A percentile compares a stretch with the other conserved stretches of the same genome.
Evolutionary conservation across 106 monocot genomes (phyloP).

Genomic region (Amphibolis antarctica): DNA sequence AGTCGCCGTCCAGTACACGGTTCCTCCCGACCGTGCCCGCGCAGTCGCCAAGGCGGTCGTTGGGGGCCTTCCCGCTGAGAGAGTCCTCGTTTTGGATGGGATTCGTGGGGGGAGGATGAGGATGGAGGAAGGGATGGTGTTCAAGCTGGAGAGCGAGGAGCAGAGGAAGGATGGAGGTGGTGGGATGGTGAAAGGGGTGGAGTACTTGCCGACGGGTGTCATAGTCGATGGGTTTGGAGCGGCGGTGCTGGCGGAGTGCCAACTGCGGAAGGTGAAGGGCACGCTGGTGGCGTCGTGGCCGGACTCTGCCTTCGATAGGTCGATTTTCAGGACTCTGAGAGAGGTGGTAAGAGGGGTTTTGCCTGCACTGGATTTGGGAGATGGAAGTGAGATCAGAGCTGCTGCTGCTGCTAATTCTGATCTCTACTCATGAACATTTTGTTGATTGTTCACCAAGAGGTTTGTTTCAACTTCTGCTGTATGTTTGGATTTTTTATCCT

Average conservation of each 20-base stretch:
- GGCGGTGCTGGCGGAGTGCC: slow-evolving; percentile 49
- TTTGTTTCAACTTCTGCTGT: no score
- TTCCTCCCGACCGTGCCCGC: slow-evolving; percentile 37
- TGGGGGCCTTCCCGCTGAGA: slow-evolving; percentile 20
- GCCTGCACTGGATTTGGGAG: not conserved
- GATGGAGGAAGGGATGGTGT: slow-evolving; percentile 34
- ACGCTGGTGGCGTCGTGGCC: slow-evolving; percentile 59
- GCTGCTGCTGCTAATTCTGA: slow-evolving; percentile 2
- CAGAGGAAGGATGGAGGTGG: slow-evolving; percentile 15
- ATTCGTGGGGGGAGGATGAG: slow-evolving; percentile 39
- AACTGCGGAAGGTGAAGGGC: slow-evolving; percentile 47
- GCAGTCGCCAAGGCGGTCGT: slow-evolving; percentile 55
- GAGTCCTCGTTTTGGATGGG: slow-evolving; percentile 45
- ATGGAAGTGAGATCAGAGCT: not conserved
- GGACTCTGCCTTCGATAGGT: not conserved
- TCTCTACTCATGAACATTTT: slow-evolving; percentile 1
- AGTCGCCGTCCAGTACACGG: slow-evolving; percentile 29
- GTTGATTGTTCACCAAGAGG: no score
- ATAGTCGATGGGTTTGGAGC: slow-evolving; percentile 63
- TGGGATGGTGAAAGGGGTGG: slow-evolving; percentile 8
- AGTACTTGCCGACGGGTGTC: slow-evolving; percentile 54
- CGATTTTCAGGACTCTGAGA: not conserved
- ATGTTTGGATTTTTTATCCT: no score
- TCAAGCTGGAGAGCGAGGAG: slow-evolving; percentile 65
- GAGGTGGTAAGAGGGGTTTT: not conserved